Percentiles rank a stretch among this genome's conserved stretches.
Conservation (phyloP, 768 basidiomycete species). For the Phlebiopsis gigantea region DNA sequence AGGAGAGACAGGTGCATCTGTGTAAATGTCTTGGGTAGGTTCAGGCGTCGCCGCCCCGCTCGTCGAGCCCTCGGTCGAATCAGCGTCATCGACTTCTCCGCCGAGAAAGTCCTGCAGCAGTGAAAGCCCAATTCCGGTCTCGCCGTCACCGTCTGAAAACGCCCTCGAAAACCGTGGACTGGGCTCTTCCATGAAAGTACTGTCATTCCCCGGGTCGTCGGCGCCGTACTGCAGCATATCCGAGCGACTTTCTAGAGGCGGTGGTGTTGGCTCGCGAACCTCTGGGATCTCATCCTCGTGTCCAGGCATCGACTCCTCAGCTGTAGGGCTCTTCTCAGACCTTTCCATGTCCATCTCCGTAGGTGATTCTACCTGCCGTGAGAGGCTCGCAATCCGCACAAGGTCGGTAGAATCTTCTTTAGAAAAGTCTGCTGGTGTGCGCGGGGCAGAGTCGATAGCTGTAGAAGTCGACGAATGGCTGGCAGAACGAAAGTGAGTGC, state of each 20-base stretch:
- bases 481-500: constrained; percentile 11
- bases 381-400: constrained; percentile 5
- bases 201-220: background rate
- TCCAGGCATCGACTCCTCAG: background rate
- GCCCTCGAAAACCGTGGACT: constrained; percentile 31
- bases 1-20: background rate
- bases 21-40: background rate
- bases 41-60: constrained; percentile 13
- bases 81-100: constrained; percentile 28
- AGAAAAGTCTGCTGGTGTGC: constrained; percentile 18
- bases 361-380: constrained; percentile 11
- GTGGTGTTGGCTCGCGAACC: background rate
- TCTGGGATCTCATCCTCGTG: background rate
- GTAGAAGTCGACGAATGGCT: constrained; percentile 28
- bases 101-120: constrained; percentile 48
- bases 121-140: constrained; percentile 65
- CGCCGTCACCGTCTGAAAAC: constrained; percentile 58
- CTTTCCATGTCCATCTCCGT: constrained; percentile 4
- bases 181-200: constrained; percentile 16
- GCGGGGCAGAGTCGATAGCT: constrained; percentile 20
- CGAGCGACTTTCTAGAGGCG: background rate
- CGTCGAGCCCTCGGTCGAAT: constrained; percentile 9
- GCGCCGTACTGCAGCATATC: background rate
- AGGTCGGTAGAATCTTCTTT: background rate
- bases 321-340: background rate